Base-by-base conservation (phyloP, 208 protist genomes). In the Herpetomonas samuelpessoai region DNA sequence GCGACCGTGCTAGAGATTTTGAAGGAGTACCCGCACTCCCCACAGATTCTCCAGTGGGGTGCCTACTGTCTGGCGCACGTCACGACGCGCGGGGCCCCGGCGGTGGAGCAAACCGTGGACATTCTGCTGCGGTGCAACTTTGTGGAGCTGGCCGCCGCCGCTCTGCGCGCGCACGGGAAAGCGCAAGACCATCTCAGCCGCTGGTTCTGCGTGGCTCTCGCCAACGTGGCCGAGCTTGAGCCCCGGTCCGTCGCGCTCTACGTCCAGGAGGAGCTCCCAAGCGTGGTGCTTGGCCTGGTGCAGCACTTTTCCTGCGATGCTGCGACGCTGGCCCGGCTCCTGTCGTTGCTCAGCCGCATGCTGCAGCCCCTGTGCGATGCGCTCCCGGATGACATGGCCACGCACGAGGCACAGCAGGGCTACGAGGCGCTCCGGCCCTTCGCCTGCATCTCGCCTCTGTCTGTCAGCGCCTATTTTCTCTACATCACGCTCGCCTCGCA, bases 1-100 rank as follows among this genome's bases (percentile, higher is more conserved):
- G 54, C 71, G 22, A 88, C 83, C n/a, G 70, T 91, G 57, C 62
- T 95, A 59, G 85, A 87, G 57, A 76, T 89, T 14, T 78, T 95
- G 76, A 87, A 83, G 65, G 83, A 90, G 69, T 88, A 92, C 74
- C 64, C 78, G 10, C 81, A 89, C 47, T 29, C 76, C 25, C 53
- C 74, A 0, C 62, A 46, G 14, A 76, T 92, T 48, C 77, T 86
- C 53, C 88, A 91, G 53, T 92, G 82, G 82, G 88, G 83, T 16
- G 67, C 74, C 18, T 79, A 83, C 62, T 82, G 77, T 27, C 62
- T 95, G 14, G 57, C 73, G 41, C 75, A 72, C 44, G 65, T 82
- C 10, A 86, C 80, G 19, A 68, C 75, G 25, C 12, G 53, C 27
- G 61, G 66, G 14, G 65, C 64, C 16, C 52, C 76, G 22, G 65